Percentiles rank a stretch among this genome's conserved stretches.
Conservation (phyloP, 805 yeast genomes). For the Scheffersomyces coipomensis region DNA sequence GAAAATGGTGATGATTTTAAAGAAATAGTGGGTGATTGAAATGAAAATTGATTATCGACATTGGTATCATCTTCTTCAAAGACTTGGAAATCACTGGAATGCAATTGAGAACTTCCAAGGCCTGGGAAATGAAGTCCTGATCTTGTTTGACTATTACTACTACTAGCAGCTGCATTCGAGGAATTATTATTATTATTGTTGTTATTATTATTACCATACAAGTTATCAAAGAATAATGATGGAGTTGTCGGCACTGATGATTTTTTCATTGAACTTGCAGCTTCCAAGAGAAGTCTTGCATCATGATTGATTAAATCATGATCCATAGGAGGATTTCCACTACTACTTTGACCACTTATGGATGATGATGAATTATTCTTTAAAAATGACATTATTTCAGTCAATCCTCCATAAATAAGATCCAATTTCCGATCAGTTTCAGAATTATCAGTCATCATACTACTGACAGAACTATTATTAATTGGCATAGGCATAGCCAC, state of each 20-base stretch:
- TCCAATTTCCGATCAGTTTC: constrained; percentile 22
- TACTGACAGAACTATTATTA: background rate
- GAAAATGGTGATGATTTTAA: constrained; percentile 44
- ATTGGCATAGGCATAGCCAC: constrained; percentile 1
- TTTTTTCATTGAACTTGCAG: constrained; percentile 24
- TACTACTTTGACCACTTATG: no score
- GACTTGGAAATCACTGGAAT: background rate
- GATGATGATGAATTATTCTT: no score
- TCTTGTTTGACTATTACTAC: no score
- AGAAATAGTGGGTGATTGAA: constrained; percentile 12
- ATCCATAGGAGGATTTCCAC: background rate
- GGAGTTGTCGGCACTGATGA: constrained; percentile 3
- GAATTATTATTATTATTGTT: no score
- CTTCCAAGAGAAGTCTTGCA: constrained; percentile 23
- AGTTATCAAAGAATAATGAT: background rate
- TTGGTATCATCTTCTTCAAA: background rate
- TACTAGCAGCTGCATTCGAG: no score
- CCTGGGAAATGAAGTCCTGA: background rate
- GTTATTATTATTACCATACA: background rate
- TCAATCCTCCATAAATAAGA: constrained; percentile 31
- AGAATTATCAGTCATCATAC: background rate
- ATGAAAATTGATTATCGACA: constrained; percentile 1
- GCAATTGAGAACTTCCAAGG: background rate
- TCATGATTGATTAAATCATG: constrained; percentile 13
- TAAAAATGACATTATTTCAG: constrained; percentile 29